These are phyloP conservation scores for Paracorniculantispora psalliotae DNA, from an alignment of 2,329 filamentous ascomycete genomes.

Conservation along the genomic window DNA sequence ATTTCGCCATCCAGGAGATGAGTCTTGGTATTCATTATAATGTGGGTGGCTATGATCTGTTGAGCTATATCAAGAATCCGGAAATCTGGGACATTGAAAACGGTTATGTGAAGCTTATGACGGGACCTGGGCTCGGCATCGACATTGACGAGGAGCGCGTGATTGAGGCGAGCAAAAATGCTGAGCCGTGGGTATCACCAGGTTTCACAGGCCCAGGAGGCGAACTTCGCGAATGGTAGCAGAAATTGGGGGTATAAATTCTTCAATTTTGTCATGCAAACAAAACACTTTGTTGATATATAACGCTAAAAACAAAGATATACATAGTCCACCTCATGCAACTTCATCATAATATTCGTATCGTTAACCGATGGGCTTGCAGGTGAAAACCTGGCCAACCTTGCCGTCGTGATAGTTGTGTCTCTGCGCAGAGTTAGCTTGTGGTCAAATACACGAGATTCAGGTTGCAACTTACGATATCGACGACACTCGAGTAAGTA, in stretches of 20 bases:
- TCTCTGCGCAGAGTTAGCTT: conserved; percentile 19
- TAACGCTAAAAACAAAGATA: conserved; percentile 3
- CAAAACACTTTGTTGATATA: not conserved
- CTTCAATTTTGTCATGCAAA: not conserved
- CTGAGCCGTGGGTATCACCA: conserved; percentile 60
- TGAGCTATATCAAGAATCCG: conserved; percentile 60
- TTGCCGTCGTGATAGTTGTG: conserved; percentile 23
- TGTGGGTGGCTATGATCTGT: conserved; percentile 57
- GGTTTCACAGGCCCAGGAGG: conserved; percentile 65
- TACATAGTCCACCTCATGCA: not conserved
- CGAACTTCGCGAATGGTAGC: conserved; percentile 62
- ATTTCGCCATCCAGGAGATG: conserved; percentile 75
- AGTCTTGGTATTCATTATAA: conserved; percentile 78
- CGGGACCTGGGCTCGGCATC: conserved; percentile 60
- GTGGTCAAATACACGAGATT: not conserved
- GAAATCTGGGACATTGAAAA: conserved; percentile 62
- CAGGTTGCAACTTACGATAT: conserved; percentile 24
- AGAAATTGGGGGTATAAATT: not conserved
- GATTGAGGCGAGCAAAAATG: conserved; percentile 50
- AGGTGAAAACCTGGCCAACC: conserved; percentile 26
- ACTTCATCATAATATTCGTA: not conserved
- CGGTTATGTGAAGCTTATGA: conserved; percentile 58
- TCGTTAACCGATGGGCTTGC: conserved; percentile 18
- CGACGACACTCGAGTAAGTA: conserved; percentile 28
- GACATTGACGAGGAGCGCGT: conserved; percentile 67